Conservation (phyloP, 495 filamentous ascomycete genomes). For the Podospora pseudocomata region DNA sequence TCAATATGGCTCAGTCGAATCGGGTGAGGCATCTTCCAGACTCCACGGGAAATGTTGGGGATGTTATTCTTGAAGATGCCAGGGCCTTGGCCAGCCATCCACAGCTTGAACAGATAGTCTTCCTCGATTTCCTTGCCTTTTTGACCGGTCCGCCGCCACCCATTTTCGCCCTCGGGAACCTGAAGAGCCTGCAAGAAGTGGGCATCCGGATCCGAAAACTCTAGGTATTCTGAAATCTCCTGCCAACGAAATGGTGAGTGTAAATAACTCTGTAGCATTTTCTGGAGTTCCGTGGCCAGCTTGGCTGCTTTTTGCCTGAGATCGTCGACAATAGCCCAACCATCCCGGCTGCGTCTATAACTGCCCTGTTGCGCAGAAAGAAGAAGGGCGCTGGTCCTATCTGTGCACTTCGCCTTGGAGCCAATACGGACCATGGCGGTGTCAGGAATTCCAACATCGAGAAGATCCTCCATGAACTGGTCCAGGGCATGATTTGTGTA, state of each 20-base stretch:
- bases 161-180: conserved; percentile 41
- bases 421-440: conserved; percentile 65
- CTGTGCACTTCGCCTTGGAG: conserved; percentile 50
- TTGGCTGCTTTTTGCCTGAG: conserved; percentile 31
- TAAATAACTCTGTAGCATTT: conserved; percentile 15
- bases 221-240: conserved; percentile 57
- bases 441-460: conserved; percentile 56
- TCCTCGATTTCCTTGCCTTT: conserved; percentile 43
- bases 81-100: conserved; percentile 50
- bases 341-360: conserved; percentile 26
- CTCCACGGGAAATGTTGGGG: conserved; percentile 10
- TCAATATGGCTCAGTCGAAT: conserved; percentile 35
- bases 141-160: conserved; percentile 42
- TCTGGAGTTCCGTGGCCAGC: conserved; percentile 15
- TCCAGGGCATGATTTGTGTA: conserved; percentile 73
- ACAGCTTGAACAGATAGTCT: conserved; percentile 56
- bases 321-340: conserved; percentile 41
- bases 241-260: conserved; percentile 15
- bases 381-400: conserved; percentile 44
- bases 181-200: conserved; percentile 56
- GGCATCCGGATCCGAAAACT: conserved; percentile 54
- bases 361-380: conserved; percentile 44
- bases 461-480: conserved; percentile 68
- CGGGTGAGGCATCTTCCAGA: conserved; percentile 53
- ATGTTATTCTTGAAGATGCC: conserved; percentile 40